phyloP scores from a whole-genome alignment of 2,329 filamentous ascomycete genomes.

The Coniochaeta sp. region DNA sequence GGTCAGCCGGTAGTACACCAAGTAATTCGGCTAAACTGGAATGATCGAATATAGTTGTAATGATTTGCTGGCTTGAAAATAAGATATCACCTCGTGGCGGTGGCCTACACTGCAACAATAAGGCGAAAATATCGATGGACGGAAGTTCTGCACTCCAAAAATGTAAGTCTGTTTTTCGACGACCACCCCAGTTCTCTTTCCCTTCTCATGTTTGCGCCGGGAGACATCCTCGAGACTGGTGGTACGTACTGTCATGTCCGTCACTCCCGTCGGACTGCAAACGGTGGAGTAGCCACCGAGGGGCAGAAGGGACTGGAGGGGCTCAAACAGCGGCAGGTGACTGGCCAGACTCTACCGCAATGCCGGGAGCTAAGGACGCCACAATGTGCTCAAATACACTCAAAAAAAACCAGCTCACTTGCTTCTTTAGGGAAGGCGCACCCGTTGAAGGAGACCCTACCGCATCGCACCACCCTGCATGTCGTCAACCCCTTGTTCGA shows the following conservation, averaged over 20 bases:
- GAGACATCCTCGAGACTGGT: too few species aligned
- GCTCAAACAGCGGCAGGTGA: conserved; percentile 11
- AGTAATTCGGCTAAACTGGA: background rate
- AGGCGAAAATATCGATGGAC: background rate
- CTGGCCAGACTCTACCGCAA: conserved; percentile 4
- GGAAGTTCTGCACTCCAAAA: background rate
- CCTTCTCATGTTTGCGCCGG: too few species aligned
- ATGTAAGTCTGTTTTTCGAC: too few species aligned
- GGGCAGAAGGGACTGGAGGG: conserved; percentile 1
- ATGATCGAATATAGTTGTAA: background rate
- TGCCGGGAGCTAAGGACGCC: conserved; percentile 13
- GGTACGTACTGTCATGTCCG: too few species aligned
- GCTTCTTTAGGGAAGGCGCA: conserved; percentile 5
- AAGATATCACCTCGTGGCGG: background rate
- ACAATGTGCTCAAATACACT: conserved; percentile 44
- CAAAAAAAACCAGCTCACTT: conserved; percentile 11
- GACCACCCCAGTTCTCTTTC: too few species aligned
- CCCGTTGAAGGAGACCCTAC: conserved; percentile 7
- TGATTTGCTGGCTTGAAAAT: background rate
- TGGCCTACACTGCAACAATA: background rate
- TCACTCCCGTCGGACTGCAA: background rate
- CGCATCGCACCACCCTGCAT: too few species aligned
- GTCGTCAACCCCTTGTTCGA: background rate
- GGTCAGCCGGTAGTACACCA: background rate
- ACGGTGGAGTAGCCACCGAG: background rate